Evolutionary conservation across 495 filamentous ascomycete genomes (phyloP).

Genomic region (Saxophila tyrrhenica): DNA sequence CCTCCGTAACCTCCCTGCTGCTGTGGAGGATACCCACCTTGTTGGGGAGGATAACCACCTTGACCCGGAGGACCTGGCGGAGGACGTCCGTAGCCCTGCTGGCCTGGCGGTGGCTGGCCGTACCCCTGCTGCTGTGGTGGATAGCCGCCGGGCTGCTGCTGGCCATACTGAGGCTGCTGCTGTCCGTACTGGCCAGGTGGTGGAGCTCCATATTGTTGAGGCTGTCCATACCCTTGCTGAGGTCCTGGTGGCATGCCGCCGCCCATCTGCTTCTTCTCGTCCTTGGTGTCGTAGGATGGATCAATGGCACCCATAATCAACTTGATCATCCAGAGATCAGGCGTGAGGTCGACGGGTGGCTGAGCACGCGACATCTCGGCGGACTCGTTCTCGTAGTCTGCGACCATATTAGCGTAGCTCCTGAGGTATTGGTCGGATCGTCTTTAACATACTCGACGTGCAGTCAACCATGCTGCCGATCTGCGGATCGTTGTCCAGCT

Average conservation of each 20-base stretch:
- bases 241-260: conserved; percentile 14
- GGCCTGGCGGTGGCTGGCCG: neutral
- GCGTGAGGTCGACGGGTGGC: conserved; percentile 48
- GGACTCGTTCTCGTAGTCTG: conserved; percentile 56
- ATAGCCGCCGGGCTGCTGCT: conserved; percentile 18
- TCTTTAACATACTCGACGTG: conserved; percentile 51
- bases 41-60: neutral
- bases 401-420: conserved; percentile 2
- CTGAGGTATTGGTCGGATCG: neutral
- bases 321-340: conserved; percentile 60
- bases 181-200: conserved; percentile 27
- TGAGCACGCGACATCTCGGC: conserved; percentile 49
- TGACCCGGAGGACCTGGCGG: neutral
- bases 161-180: conserved; percentile 17
- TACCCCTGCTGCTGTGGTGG: conserved; percentile 12
- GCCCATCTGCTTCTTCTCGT: conserved; percentile 39
- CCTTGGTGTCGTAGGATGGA: conserved; percentile 52
- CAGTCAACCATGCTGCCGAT: conserved; percentile 58
- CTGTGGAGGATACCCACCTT: neutral
- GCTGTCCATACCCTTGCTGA: conserved; percentile 18
- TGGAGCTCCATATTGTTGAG: conserved; percentile 22
- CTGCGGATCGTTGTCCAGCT: conserved; percentile 50
- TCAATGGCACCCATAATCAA: conserved; percentile 62
- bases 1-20: neutral
- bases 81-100: neutral